Conservation (phyloP, 1,139 yeast species). For the Suhomyces guaymorum region DNA sequence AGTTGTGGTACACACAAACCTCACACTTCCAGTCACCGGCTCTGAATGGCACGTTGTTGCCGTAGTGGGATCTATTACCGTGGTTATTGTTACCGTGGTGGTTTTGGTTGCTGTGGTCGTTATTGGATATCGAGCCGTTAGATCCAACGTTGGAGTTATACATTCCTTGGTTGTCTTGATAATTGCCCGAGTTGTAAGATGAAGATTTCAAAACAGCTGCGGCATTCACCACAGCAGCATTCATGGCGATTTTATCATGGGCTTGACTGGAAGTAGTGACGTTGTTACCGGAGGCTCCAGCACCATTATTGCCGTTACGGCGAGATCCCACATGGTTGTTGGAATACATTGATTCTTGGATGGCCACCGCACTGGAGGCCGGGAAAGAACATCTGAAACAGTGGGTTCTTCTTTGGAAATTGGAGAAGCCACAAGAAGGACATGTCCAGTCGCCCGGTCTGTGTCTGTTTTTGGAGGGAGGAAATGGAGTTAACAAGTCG, state of each 20-base stretch:
- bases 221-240: constrained; percentile 16
- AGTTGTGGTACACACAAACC: constrained; percentile 83
- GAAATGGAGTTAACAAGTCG: constrained; percentile 79
- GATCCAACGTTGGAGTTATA: constrained; percentile 9
- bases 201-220: constrained; percentile 18
- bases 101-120: constrained; percentile 11
- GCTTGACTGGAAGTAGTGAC: constrained; percentile 5
- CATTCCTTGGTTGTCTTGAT: constrained; percentile 9
- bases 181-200: constrained; percentile 9
- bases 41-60: constrained; percentile 74
- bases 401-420: constrained; percentile 91
- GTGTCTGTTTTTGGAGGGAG: constrained; percentile 85
- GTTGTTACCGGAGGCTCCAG: constrained; percentile 8
- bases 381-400: constrained; percentile 94
- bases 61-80: constrained; percentile 25
- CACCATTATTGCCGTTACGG: constrained; percentile 9
- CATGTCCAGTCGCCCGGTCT: constrained; percentile 98
- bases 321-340: constrained; percentile 13
- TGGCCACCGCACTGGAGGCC: constrained; percentile 67
- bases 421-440: constrained; percentile 93
- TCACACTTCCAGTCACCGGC: constrained; percentile 99
- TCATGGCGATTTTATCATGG: constrained; percentile 18
- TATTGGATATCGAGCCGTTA: too few relatives aligned
- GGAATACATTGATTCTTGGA: constrained; percentile 54
- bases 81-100: constrained; percentile 16